A percentile compares a stretch with the other conserved stretches of the same genome.
These are phyloP conservation scores for Corchorus capsularis DNA, from an alignment of 345 rosid species.

Conservation along the genomic window DNA sequence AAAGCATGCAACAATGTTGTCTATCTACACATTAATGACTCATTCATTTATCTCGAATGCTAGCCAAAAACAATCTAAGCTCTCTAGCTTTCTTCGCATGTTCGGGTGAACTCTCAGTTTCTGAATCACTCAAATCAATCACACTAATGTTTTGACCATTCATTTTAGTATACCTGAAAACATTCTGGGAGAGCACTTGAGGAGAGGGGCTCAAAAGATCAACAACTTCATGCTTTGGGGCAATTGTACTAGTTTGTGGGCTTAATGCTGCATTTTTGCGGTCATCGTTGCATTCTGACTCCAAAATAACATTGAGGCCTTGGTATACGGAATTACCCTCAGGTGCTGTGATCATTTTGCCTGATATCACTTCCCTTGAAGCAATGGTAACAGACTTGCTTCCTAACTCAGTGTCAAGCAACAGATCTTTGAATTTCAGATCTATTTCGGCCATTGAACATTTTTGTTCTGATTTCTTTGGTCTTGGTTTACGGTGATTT, in stretches of 20 bases:
- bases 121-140: slow-evolving; percentile 76
- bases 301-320: slow-evolving; percentile 25
- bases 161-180: slow-evolving; percentile 33
- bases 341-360: slow-evolving; percentile 20
- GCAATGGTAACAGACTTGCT: slow-evolving; percentile 25
- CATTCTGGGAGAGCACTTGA: slow-evolving; percentile 13
- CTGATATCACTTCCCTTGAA: slow-evolving; percentile 32
- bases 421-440: slow-evolving; percentile 53
- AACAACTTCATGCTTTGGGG: slow-evolving; percentile 47
- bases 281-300: slow-evolving; percentile 26
- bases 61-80: slow-evolving; percentile 58
- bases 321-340: slow-evolving; percentile 16
- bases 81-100: slow-evolving; percentile 67
- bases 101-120: slow-evolving; percentile 56
- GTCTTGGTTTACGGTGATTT: slow-evolving; percentile 37
- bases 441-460: slow-evolving; percentile 47
- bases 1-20: background rate
- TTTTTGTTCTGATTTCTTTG: slow-evolving; percentile 40
- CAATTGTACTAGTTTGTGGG: slow-evolving; percentile 4
- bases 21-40: slow-evolving; percentile 7
- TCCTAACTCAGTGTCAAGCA: slow-evolving; percentile 54
- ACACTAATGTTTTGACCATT: slow-evolving; percentile 33
- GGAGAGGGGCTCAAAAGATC: slow-evolving; percentile 84
- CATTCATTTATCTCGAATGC: slow-evolving; percentile 52
- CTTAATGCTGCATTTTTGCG: slow-evolving; percentile 15